Evolutionary conservation across 1,284 basidiomycete genomes (phyloP), one percentile per base, ranked within the genome.

Genomic region (Apiotrichum veenhuisii): DNA sequence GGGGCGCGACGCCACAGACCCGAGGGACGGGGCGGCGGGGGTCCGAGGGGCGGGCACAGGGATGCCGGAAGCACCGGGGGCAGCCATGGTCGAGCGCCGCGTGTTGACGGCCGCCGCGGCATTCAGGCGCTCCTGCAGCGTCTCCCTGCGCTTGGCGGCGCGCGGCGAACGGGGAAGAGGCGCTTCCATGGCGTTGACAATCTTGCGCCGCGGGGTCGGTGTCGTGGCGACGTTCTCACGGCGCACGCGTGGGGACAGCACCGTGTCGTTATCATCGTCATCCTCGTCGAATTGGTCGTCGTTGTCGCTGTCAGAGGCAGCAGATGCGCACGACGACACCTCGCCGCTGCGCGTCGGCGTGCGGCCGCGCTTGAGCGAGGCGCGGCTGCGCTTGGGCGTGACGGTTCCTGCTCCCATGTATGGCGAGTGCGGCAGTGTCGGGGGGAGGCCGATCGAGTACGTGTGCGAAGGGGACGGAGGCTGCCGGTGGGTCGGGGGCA

Each of bases 101-200:
- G 58, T 55, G 30, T 41, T 49, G 10, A 43, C 26, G 5, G 40
- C 20, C 1, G 58, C 55, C 0, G 64, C 55, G 2, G 55, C 56
- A 18, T 42, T 59, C 37, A 69, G 59, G 1, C 68, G 61, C 22
- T 64, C 67, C 50, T 64, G 61, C 15, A 73, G 54, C 9, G 67
- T 69, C 43, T 61, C 60, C 25, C 65, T 56, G 50, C 68, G 69
- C 51, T 68, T 66, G 8, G 43, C 51, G 5, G 50, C 30, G 5
- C 60, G 42, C 12, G 17, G n/a, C 30, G 30, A 2, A 7, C 18
- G 18, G 14, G 60, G 60, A 3, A 57, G 41, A 3, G 52, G 42
- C 12, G 38, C 60, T 25, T 62, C 60, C 34, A 62, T 50, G 12
- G 60, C 43, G 10, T 62, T 62, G 20, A 62, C 60, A 18, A 62